Evolutionary conservation across 495 filamentous ascomycete species (phyloP).

Genomic region (Hypoxylon fragiforme): DNA sequence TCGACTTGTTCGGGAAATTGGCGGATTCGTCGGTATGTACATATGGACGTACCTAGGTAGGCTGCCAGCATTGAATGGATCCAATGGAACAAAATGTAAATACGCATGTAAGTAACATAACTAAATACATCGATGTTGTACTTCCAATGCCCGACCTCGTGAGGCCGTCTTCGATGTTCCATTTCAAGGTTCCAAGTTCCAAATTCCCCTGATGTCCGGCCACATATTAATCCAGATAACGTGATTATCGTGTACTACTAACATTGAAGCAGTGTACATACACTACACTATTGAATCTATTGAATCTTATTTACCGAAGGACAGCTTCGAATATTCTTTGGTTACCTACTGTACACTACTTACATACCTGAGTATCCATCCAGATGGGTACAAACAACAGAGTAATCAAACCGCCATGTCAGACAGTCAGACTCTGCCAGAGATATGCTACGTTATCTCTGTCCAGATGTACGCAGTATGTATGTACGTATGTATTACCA

Average conservation of each 20-base stretch:
- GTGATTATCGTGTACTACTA: background rate
- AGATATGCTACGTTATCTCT: background rate
- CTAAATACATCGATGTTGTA: no score
- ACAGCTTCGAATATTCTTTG: background rate
- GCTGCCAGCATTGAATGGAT: background rate
- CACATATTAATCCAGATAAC: conserved; percentile 8
- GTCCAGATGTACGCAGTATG: no score
- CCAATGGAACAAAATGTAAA: background rate
- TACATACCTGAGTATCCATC: no score
- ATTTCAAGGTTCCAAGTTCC: background rate
- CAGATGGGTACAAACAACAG: no score
- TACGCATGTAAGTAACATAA: no score
- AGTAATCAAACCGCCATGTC: background rate
- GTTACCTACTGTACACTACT: no score
- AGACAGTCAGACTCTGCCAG: no score
- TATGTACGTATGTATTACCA: no score
- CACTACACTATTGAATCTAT: background rate
- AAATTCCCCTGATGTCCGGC: background rate
- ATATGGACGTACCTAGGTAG: background rate
- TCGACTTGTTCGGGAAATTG: conserved; percentile 20
- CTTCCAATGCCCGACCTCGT: no score
- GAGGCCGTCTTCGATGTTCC: no score
- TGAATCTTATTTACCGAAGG: background rate
- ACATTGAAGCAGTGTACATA: background rate
- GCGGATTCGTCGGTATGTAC: conserved; percentile 18